Conservation (phyloP, 1,139 yeast species). For the Taphrina populina region DNA sequence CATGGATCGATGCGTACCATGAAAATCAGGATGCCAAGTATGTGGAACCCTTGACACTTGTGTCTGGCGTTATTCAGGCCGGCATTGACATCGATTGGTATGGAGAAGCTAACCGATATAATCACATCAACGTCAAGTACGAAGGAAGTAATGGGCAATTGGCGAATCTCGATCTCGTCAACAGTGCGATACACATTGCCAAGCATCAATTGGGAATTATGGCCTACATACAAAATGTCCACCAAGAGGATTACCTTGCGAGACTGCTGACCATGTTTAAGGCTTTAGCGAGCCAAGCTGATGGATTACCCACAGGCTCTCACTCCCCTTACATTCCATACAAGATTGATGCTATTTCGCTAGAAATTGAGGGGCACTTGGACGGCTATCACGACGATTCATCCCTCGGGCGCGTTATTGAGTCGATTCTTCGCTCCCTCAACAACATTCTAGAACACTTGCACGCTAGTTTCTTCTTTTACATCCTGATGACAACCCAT, state of each 20-base stretch:
- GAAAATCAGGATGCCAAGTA: conserved; percentile 22
- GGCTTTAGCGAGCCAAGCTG: conserved; percentile 66
- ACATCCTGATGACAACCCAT: conserved; percentile 73
- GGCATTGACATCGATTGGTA: conserved; percentile 85
- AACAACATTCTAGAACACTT: conserved; percentile 91
- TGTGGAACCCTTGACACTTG: conserved; percentile 59
- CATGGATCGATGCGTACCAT: conserved; percentile 96
- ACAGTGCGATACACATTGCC: conserved; percentile 70
- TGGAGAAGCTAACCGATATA: conserved; percentile 63
- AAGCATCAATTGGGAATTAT: conserved; percentile 68
- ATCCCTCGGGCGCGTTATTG: conserved; percentile 85
- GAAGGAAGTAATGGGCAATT: conserved; percentile 93
- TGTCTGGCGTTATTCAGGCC: conserved; percentile 95
- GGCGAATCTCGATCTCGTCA: conserved; percentile 86
- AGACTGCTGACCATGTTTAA: conserved; percentile 61
- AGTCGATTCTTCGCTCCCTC: conserved; percentile 81
- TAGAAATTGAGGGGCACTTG: conserved; percentile 60
- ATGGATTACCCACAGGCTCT: conserved; percentile 51
- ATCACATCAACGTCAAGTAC: conserved; percentile 70
- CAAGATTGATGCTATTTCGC: conserved; percentile 75
- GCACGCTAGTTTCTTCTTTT: conserved; percentile 95
- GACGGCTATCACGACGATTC: conserved; percentile 62
- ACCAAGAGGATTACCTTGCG: conserved; percentile 46
- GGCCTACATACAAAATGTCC: conserved; percentile 62
- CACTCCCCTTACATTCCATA: conserved; percentile 34